Percentiles rank a stretch among this genome's conserved stretches.
Evolutionary conservation across 2,329 filamentous ascomycete species (phyloP).

Genomic region (Gyromitra esculenta): DNA sequence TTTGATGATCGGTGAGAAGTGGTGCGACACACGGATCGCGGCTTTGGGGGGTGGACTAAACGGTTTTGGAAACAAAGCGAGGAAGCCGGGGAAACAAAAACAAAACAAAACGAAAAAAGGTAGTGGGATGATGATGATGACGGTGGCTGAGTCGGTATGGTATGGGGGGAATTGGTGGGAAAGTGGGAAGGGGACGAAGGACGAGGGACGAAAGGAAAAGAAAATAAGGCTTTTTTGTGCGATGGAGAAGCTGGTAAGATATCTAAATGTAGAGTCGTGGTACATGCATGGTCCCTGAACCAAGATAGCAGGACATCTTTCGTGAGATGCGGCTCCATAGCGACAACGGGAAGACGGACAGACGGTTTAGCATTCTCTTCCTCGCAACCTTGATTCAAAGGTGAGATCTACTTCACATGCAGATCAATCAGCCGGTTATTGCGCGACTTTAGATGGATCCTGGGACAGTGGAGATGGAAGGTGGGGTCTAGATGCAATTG

Average conservation of each 20-base stretch:
- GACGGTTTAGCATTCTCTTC: not conserved
- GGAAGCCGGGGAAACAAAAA: no score
- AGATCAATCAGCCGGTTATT: constrained; percentile 15
- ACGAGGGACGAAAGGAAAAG: not conserved
- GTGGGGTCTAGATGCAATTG: constrained; percentile 10
- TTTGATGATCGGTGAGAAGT: not conserved
- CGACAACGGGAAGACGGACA: no score
- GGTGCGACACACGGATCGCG: constrained; percentile 5
- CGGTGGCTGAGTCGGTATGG: not conserved
- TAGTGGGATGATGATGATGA: not conserved
- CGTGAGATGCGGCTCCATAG: not conserved
- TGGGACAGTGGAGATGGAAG: constrained; percentile 3
- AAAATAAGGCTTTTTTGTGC: not conserved
- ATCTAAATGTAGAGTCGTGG: no score
- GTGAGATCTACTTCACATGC: constrained; percentile 31
- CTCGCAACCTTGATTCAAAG: not conserved
- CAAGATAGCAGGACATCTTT: not conserved
- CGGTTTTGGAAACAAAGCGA: not conserved
- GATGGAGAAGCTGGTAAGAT: not conserved
- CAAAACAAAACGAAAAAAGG: not conserved
- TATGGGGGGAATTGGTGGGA: not conserved
- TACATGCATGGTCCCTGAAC: not conserved
- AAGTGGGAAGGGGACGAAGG: not conserved
- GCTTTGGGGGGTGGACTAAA: constrained; percentile 3
- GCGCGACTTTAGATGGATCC: constrained; percentile 3